Evolutionary conservation across 306 rosid genomes (phyloP), one percentile per base, ranked within the genome.

Genomic region (Prosopis cineraria): DNA sequence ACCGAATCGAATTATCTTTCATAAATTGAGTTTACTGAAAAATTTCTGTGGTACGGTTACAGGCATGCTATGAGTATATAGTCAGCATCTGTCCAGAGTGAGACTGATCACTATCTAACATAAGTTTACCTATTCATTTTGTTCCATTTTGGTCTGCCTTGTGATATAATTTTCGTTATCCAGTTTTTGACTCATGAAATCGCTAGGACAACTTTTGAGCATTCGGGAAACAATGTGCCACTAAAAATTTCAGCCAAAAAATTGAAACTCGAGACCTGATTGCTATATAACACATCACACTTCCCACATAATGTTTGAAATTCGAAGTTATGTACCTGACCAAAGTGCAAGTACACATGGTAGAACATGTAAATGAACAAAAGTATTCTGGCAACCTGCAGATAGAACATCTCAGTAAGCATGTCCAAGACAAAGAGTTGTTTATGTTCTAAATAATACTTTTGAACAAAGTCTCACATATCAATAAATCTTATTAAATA

Each of bases 341-440:
- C 91, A 67, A 56, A 82, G 89, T 95, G 99, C 65, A 93, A 74
- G 96, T 91, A 91, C 60, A 90, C 91, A 30, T 95, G 99, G 78
- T 91, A 91, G 85, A 87, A 93, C 87, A 95, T 77, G 84, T 86
- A 95, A 25, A 88, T 40, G 78, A 95, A 95, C 86, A 95, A 77
- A 63, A 95, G 85, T 79, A 95, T 87, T 81, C 99, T 90, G 11
- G 99, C 98, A 79, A 91, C 94, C 99, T 95, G 97, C 87, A 80
- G 47, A 79, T 10, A 73, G 72, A 34, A 56, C 79, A 78, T 78
- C 55, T 78, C 43, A 10, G 81, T 59, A 59, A 70, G 78, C 68
- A 67, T 63, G 70, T 72, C 31, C 37, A 72, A 45, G 37, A 78
- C 64, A 25, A 19, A 24, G 17, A 75, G 47, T 50, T 53, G 19